Percentiles rank a stretch among this genome's conserved stretches.
phyloP scores from a whole-genome alignment of 768 basidiomycete species.

The Suillus cothurnatus region DNA sequence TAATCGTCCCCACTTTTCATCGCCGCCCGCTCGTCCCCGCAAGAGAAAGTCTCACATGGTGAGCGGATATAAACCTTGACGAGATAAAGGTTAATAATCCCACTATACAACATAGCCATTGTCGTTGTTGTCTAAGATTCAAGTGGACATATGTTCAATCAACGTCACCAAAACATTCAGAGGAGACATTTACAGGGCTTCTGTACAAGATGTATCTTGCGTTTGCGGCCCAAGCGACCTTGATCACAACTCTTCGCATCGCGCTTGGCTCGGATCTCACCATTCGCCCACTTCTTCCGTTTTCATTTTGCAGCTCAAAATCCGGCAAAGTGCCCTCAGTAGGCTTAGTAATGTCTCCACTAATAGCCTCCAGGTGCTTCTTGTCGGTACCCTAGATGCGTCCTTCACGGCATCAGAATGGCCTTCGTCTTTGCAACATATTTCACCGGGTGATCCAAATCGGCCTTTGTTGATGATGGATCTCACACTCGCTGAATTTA shows the following conservation, averaged over 20 bases:
- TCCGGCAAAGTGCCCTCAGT: constrained; percentile 48
- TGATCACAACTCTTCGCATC: constrained; percentile 45
- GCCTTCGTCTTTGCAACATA: constrained; percentile 59
- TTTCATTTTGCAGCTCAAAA: constrained; percentile 47
- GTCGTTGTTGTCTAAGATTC: constrained; percentile 45
- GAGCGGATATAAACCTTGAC: background rate
- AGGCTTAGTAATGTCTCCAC: constrained; percentile 39
- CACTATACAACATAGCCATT: constrained; percentile 37
- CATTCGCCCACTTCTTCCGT: constrained; percentile 35
- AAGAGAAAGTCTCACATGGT: constrained; percentile 26
- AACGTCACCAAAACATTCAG: constrained; percentile 43
- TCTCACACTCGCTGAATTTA: constrained; percentile 44
- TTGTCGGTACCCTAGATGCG: constrained; percentile 35
- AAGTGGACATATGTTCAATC: constrained; percentile 49
- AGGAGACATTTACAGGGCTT: constrained; percentile 42
- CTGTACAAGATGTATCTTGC: constrained; percentile 43
- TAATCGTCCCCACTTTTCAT: constrained; percentile 17
- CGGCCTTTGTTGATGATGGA: constrained; percentile 55
- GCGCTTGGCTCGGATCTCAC: constrained; percentile 55
- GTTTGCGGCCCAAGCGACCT: constrained; percentile 52
- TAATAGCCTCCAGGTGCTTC: constrained; percentile 27
- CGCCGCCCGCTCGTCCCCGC: constrained; percentile 15
- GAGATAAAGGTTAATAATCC: background rate
- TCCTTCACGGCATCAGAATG: constrained; percentile 56
- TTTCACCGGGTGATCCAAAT: constrained; percentile 60